Conservation (phyloP, 257 asterid genomes). For the Linaria vulgaris region DNA sequence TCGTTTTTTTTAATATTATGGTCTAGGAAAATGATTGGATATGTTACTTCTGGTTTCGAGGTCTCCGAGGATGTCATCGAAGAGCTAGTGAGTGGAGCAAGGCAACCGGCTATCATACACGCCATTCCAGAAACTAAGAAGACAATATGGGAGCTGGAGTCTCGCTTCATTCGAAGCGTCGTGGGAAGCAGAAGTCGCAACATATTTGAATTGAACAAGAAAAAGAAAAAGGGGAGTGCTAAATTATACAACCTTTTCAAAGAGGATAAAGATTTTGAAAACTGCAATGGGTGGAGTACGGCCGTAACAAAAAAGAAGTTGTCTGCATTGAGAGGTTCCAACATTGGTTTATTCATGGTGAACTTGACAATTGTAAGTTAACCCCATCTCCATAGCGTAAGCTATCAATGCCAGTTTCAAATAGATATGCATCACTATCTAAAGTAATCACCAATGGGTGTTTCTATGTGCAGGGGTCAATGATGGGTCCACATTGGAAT, state of each 20-base stretch:
- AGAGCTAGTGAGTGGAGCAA: conserved; percentile 42
- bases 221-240: conserved; percentile 28
- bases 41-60: conserved; percentile 29
- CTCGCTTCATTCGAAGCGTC: conserved; percentile 33
- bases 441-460: not conserved
- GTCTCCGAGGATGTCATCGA: conserved; percentile 56
- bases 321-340: conserved; percentile 42
- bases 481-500: conserved; percentile 99
- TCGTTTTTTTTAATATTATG: not conserved
- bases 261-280: conserved; percentile 68
- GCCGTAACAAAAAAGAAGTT: conserved; percentile 52
- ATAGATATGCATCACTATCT: not conserved
- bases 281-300: conserved; percentile 88
- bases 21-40: not conserved
- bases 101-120: conserved; percentile 56
- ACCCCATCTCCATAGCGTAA: not conserved
- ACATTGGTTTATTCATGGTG: conserved; percentile 73
- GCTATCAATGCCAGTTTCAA: not conserved
- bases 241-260: conserved; percentile 52
- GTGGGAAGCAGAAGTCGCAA: conserved; percentile 30
- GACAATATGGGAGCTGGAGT: conserved; percentile 35
- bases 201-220: conserved; percentile 40
- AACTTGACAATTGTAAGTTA: conserved; percentile 65
- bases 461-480: conserved; percentile 60
- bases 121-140: conserved; percentile 30